phyloP scores from a whole-genome alignment of 1,284 basidiomycete genomes.

The Malassezia sympodialis region DNA sequence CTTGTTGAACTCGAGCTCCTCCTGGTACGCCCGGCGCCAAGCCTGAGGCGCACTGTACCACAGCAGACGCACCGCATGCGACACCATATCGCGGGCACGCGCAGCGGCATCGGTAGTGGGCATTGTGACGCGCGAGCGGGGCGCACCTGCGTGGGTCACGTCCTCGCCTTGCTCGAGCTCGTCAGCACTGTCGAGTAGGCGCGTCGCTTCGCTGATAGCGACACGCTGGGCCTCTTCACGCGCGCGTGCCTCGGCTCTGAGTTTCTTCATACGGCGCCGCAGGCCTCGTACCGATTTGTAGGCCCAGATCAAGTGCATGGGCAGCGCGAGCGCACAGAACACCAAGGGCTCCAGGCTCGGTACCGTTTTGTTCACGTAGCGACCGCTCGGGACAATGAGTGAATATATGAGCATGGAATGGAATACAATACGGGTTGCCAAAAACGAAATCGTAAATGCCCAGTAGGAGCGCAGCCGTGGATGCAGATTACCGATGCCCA shows the following conservation, averaged over 20 bases:
- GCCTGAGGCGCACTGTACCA: conserved; percentile 42
- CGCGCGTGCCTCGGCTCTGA: conserved; percentile 26
- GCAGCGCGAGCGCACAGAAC: conserved; percentile 30
- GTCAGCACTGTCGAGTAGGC: conserved; percentile 14
- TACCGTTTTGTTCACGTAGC: conserved; percentile 24
- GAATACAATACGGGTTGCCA: conserved; percentile 39
- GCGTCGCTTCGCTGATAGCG: conserved; percentile 13
- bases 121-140: background rate
- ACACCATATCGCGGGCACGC: conserved; percentile 36
- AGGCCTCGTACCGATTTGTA: conserved; percentile 44
- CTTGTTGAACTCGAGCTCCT: conserved; percentile 9
- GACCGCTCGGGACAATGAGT: conserved; percentile 25
- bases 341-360: conserved; percentile 31
- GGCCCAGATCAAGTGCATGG: conserved; percentile 47
- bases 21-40: conserved; percentile 29
- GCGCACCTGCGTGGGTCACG: background rate
- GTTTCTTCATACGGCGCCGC: conserved; percentile 38
- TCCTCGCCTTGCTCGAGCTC: conserved; percentile 4
- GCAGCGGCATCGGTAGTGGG: conserved; percentile 22
- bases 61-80: conserved; percentile 39
- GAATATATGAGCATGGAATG: conserved; percentile 35
- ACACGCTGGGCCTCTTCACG: conserved; percentile 13
- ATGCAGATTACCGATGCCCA: conserved; percentile 39
- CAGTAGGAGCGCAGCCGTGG: conserved; percentile 42
- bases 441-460: conserved; percentile 42